Percentiles rank a stretch among this genome's conserved stretches.
phyloP scores from a whole-genome alignment of 805 yeast species.

The Starmerella kuoi region DNA sequence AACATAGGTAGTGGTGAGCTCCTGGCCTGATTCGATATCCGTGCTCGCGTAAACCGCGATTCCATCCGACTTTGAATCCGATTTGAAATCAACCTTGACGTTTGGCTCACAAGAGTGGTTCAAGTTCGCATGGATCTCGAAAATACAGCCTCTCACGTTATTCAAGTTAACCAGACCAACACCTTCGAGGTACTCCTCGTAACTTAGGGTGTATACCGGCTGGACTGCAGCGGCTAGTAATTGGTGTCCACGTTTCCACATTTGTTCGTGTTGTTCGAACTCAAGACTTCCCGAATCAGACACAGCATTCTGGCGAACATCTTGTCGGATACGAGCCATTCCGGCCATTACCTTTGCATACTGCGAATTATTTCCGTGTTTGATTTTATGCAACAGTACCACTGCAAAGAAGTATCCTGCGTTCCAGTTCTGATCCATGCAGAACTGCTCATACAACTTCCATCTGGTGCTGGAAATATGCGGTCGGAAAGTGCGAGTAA shows the following conservation, averaged over 20 bases:
- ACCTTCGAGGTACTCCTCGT: slow-evolving; percentile 46
- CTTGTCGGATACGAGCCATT: slow-evolving; percentile 61
- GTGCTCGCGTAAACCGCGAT: slow-evolving; percentile 48
- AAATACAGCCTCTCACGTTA: slow-evolving; percentile 53
- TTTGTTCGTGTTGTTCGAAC: slow-evolving; percentile 28
- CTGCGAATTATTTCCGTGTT: slow-evolving; percentile 12
- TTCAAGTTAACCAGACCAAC: slow-evolving; percentile 67
- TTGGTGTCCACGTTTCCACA: slow-evolving; percentile 49
- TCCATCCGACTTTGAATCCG: slow-evolving; percentile 39
- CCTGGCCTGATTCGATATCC: slow-evolving; percentile 51
- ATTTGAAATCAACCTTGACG: slow-evolving; percentile 34
- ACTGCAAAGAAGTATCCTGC: slow-evolving; percentile 56
- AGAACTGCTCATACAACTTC: slow-evolving; percentile 45
- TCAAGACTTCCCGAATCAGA: slow-evolving; percentile 30
- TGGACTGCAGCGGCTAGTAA: slow-evolving; percentile 39
- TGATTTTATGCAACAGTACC: slow-evolving; percentile 35
- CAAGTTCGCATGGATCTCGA: slow-evolving; percentile 51
- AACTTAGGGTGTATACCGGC: slow-evolving; percentile 28
- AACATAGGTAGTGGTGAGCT: slow-evolving; percentile 56
- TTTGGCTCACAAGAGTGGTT: slow-evolving; percentile 72
- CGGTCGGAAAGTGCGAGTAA: slow-evolving; percentile 25
- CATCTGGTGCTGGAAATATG: slow-evolving; percentile 33
- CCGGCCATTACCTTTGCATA: slow-evolving; percentile 39
- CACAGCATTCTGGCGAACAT: slow-evolving; percentile 45
- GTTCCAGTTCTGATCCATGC: slow-evolving; percentile 53